phyloP scores from a whole-genome alignment of 2,329 filamentous ascomycete species.

The Didymella lethalis region DNA sequence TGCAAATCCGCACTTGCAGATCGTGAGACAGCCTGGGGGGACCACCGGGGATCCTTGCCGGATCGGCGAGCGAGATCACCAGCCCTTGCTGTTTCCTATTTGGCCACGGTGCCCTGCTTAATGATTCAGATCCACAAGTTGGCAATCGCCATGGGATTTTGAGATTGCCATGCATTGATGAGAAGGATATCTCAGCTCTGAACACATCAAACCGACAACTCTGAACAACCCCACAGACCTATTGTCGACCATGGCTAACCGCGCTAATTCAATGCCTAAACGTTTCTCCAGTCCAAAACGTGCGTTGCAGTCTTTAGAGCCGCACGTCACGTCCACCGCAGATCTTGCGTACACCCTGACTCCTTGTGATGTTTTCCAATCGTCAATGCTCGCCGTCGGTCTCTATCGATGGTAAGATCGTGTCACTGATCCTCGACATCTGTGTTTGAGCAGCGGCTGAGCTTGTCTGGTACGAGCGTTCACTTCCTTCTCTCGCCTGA shows the following conservation, averaged over 20 bases:
- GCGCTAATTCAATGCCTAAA: background rate
- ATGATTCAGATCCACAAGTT: background rate
- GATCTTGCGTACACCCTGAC: too few relatives aligned
- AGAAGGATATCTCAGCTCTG: background rate
- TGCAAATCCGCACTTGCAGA: background rate
- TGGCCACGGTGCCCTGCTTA: background rate
- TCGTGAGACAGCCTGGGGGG: background rate
- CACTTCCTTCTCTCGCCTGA: background rate
- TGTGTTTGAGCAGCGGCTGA: background rate
- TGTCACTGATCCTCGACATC: background rate
- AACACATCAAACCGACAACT: background rate
- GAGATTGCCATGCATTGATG: background rate
- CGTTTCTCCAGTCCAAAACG: too few relatives aligned
- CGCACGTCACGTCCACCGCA: too few relatives aligned
- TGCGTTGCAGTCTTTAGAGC: too few relatives aligned
- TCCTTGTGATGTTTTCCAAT: too few relatives aligned
- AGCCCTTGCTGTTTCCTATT: background rate
- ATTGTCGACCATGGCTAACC: background rate
- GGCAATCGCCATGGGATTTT: background rate
- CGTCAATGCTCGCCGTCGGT: too few relatives aligned
- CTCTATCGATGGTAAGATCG: background rate
- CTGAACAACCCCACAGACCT: background rate
- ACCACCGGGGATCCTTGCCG: background rate
- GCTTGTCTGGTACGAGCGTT: background rate
- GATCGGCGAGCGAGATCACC: conserved; percentile 9